Base-by-base conservation (phyloP, 225 moss, liverwort and hornwort species). In the Takakia lepidozioides region DNA sequence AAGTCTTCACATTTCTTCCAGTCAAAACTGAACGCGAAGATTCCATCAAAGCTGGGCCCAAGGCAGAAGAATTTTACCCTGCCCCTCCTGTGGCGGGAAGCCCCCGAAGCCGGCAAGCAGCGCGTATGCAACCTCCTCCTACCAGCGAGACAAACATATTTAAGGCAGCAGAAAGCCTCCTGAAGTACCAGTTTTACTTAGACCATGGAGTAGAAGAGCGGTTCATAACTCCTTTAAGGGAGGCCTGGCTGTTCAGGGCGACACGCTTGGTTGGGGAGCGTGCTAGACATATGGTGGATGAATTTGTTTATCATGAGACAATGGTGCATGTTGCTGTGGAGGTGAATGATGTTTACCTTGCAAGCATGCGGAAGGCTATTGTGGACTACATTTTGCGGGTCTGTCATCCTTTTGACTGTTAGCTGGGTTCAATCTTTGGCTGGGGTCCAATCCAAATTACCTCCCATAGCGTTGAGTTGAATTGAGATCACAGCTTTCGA, bases 321-420 rank as follows among this genome's bases (percentile, higher is more conserved):
- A 60, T 88, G 69, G 62, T 78, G 0, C 52, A 23, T 8, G 69
- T 78, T 54, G 80, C 75, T 0, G n/a, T 27, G 43, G 88, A 93
- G 63, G 56, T 93, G 2, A 84, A 88, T 32, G 44, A 69, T 44
- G 71, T 83, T 0, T 93, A 88, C 43, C 66, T 83, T 16, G 51
- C 73, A 48, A 81, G 83, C 65, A 88, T 93, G 93, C 59, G 88
- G 2, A 69, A 81, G 63, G 67, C 83, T 16, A 85, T 93, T 57
- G 57, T 85, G 25, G 71, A 88, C 44, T 93, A 93, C 15, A 39
- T 88, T 37, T 14, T 88, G 19, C 57, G 78, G 92, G 92, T 74
- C 16, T 5, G 19, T 48, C n/a, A n/a, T n/a, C n/a, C n/a, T n/a
- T n/a, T n/a, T n/a, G n/a, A n/a, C n/a, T n/a, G n/a, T n/a, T n/a